phyloP scores from a whole-genome alignment of 2,329 filamentous ascomycete genomes.

The Neodidymelliopsis sp. region DNA sequence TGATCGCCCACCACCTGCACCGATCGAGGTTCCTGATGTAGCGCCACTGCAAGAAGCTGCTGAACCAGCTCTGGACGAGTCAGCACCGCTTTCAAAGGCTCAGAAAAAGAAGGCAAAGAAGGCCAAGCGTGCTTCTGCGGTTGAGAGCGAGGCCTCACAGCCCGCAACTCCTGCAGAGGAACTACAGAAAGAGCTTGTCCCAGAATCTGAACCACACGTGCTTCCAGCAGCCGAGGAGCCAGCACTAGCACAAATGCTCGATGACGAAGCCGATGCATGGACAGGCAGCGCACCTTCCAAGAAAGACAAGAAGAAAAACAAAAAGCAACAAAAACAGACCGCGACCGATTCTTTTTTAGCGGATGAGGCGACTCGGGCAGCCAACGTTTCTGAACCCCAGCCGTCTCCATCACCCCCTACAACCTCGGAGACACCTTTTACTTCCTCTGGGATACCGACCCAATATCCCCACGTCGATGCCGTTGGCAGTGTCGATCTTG shows the following conservation, averaged over 20 bases:
- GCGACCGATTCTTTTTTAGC: constrained; percentile 41
- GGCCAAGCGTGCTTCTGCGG: constrained; percentile 30
- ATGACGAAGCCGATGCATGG: constrained; percentile 18
- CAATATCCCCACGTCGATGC: constrained; percentile 35
- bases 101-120: constrained; percentile 43
- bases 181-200: constrained; percentile 6
- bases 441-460: constrained; percentile 41
- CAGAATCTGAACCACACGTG: constrained; percentile 4
- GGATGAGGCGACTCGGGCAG: constrained; percentile 43
- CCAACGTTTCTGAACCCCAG: constrained; percentile 43
- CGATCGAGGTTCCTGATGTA: constrained; percentile 1
- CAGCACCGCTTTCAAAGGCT: constrained; percentile 32
- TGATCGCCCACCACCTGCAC: constrained; percentile 13
- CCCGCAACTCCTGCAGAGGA: constrained; percentile 20
- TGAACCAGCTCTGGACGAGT: background rate
- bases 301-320: constrained; percentile 31
- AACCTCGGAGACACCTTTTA: constrained; percentile 40
- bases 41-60: background rate
- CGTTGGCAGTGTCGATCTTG: constrained; percentile 35
- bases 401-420: constrained; percentile 37
- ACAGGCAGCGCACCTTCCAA: constrained; percentile 11
- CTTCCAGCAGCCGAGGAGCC: constrained; percentile 2
- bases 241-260: constrained; percentile 3
- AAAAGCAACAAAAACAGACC: constrained; percentile 26
- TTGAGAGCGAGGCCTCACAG: constrained; percentile 21